phyloP scores from a whole-genome alignment of 2,329 filamentous ascomycete species.

The Xylaria digitata region DNA sequence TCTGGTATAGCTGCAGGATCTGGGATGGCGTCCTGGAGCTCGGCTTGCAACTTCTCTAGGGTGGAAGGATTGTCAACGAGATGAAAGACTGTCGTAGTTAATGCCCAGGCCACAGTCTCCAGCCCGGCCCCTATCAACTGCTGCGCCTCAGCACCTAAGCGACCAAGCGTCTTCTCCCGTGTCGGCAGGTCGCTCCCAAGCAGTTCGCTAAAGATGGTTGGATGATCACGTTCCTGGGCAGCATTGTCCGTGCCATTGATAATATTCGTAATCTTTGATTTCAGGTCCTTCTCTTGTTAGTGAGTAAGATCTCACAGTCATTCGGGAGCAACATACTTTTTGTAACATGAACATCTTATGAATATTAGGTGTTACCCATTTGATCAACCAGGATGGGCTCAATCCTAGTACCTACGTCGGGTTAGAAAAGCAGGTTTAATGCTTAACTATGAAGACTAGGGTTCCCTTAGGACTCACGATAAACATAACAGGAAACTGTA shows the following conservation, averaged over 20 bases:
- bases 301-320: neutral
- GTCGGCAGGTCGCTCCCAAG: constrained; percentile 21
- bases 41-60: constrained; percentile 22
- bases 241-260: constrained; percentile 10
- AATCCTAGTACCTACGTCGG: constrained; percentile 15
- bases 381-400: constrained; percentile 17
- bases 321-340: constrained; percentile 6
- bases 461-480: constrained; percentile 6
- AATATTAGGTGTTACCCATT: constrained; percentile 21
- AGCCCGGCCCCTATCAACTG: constrained; percentile 25
- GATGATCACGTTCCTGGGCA: constrained; percentile 13
- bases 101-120: constrained; percentile 27
- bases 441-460: neutral
- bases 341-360: constrained; percentile 26
- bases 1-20: constrained; percentile 18
- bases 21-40: constrained; percentile 22
- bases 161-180: constrained; percentile 19
- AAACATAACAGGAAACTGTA: constrained; percentile 21
- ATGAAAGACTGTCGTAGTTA: constrained; percentile 28
- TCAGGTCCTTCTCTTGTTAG: constrained; percentile 16
- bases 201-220: constrained; percentile 26
- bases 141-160: constrained; percentile 25
- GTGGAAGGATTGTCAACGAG: constrained; percentile 18
- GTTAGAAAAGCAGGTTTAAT: neutral
- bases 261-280: constrained; percentile 16